phyloP scores from a whole-genome alignment of 805 yeast genomes.

The Teunomyces barrocoloradensis region DNA sequence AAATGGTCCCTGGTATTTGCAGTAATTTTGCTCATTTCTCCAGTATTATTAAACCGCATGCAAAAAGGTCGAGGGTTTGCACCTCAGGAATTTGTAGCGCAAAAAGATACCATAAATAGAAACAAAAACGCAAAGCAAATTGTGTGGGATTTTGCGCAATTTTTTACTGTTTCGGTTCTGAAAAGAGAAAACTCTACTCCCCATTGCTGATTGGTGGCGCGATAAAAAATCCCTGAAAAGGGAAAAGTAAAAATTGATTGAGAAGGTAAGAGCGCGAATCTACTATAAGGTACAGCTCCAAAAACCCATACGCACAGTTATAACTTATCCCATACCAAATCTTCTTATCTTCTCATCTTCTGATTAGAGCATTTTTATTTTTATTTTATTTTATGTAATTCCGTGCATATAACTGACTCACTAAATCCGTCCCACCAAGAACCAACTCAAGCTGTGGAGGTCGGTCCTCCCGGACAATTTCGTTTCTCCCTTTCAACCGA shows the following conservation, averaged over 20 bases:
- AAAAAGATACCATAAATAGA: neutral
- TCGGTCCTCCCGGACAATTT: too few relatives aligned
- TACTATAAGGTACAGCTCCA: too few relatives aligned
- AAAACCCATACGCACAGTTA: too few relatives aligned
- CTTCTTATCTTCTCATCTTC: too few relatives aligned
- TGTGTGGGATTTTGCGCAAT: neutral
- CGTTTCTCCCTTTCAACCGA: constrained; percentile 1
- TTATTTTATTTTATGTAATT: too few relatives aligned
- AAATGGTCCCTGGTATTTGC: neutral
- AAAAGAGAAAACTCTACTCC: neutral
- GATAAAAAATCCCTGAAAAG: neutral
- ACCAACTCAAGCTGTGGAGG: too few relatives aligned
- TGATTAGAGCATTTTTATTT: too few relatives aligned
- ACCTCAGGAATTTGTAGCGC: neutral
- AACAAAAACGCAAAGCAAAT: neutral
- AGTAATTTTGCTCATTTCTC: neutral
- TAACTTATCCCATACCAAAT: too few relatives aligned
- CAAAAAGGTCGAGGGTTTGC: neutral
- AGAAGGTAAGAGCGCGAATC: too few relatives aligned
- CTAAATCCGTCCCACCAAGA: too few relatives aligned
- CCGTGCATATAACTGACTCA: too few relatives aligned
- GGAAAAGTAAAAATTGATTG: neutral
- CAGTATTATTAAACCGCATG: too few relatives aligned
- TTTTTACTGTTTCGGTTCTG: neutral
- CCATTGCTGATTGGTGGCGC: neutral